Evolutionary conservation across 2,329 filamentous ascomycete genomes (phyloP).

Genomic region (Cladophialophora exuberans): DNA sequence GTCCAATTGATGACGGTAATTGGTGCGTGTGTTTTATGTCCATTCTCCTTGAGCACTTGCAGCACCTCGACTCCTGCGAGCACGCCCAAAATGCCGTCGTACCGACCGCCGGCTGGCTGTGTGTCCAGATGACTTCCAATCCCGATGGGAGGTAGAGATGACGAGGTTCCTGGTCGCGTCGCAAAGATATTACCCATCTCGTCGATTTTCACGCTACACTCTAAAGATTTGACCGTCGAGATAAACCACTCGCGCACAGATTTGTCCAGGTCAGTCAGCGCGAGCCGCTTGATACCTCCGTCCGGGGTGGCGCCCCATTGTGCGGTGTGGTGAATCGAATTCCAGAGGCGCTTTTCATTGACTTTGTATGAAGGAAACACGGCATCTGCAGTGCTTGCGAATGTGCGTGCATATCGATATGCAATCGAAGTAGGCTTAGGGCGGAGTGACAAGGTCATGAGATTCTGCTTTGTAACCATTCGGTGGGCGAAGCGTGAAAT

Average conservation of each 20-base stretch:
- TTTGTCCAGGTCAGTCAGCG: constrained; percentile 72
- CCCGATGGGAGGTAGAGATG: constrained; percentile 64
- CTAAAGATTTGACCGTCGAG: constrained; percentile 62
- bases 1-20: constrained; percentile 80
- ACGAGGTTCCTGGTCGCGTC: constrained; percentile 63
- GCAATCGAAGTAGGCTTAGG: background rate
- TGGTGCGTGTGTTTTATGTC: constrained; percentile 69
- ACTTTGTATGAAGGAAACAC: constrained; percentile 7
- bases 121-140: constrained; percentile 69
- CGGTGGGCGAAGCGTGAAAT: background rate
- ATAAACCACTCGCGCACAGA: constrained; percentile 76
- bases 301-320: constrained; percentile 14
- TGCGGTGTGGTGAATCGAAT: constrained; percentile 11
- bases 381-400: background rate
- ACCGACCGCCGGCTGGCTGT: constrained; percentile 60
- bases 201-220: constrained; percentile 70
- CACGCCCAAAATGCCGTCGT: constrained; percentile 77
- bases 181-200: constrained; percentile 82
- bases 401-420: background rate
- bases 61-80: constrained; percentile 74
- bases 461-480: background rate
- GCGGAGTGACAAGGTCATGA: background rate
- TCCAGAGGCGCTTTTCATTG: constrained; percentile 15
- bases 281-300: constrained; percentile 57
- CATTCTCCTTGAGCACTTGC: constrained; percentile 66